These are phyloP conservation scores for Penicillium sumatraense DNA, from an alignment of 2,329 filamentous ascomycete species.

Conservation along the genomic window DNA sequence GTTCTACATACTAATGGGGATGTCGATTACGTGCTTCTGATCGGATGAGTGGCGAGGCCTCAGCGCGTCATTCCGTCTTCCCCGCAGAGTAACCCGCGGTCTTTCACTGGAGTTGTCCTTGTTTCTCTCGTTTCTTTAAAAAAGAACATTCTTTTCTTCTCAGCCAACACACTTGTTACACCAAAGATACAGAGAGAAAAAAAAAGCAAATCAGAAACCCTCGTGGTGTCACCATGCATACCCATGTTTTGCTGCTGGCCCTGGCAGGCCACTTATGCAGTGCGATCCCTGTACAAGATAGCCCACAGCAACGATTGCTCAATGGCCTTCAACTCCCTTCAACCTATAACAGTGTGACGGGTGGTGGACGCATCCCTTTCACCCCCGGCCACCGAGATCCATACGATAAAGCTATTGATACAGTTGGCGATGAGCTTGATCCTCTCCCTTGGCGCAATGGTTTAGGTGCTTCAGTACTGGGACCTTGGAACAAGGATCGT, in stretches of 20 bases:
- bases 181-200: neutral
- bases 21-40: neutral
- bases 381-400: conserved; percentile 64
- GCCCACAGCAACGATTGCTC: conserved; percentile 3
- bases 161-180: neutral
- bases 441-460: conserved; percentile 69
- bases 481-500: conserved; percentile 70
- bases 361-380: conserved; percentile 53
- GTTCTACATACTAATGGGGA: neutral
- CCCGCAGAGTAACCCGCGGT: neutral
- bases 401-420: conserved; percentile 66
- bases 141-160: neutral
- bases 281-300: conserved; percentile 1
- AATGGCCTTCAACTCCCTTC: conserved; percentile 7
- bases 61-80: conserved; percentile 4
- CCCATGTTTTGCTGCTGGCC: neutral
- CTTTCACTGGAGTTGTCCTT: neutral
- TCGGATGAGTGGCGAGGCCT: neutral
- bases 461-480: conserved; percentile 67
- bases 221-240: conserved; percentile 5
- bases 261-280: neutral
- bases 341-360: conserved; percentile 4
- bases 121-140: neutral
- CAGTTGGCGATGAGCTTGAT: conserved; percentile 63
- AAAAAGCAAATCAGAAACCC: neutral